Evolutionary conservation across 2,329 filamentous ascomycete species (phyloP), one percentile per base, ranked within the genome.

Genomic region (Bimuria novae-zelandiae): DNA sequence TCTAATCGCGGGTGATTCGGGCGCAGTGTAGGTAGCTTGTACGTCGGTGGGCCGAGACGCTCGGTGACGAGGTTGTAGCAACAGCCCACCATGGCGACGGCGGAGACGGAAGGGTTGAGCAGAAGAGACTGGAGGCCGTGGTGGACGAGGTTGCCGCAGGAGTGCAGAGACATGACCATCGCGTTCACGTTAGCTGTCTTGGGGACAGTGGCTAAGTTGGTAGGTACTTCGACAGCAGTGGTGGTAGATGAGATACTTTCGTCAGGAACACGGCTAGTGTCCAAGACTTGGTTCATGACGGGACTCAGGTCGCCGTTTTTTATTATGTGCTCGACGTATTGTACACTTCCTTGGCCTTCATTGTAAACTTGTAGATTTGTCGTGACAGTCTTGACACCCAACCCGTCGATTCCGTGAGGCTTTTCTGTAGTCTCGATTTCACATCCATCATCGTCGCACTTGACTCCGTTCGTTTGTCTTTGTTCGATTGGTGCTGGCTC

Each of bases 21-120:
- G 7, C 92, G 87, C 30, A 93, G 82, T 43, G 85, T 84, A 1
- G 91, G 88, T 17, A 90, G 82, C 72, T 97, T 96, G 79, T 90
- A 93, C 0, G 90, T 92, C 16, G 91, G 89, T 1, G 92, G 90
- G 0, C 90, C 90, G 11, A 97, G 83, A 52, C 90, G 86, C 75
- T 97, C 94, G 0, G 93, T 97, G 62, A 97, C 79, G 5, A 97
- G 84, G 66, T 99, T 99, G 80, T 99, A 97, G 80, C 94, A 99
- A 79, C 94, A 99, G 41, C 94, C 94, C 55, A 99, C 91, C 70
- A 99, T 92, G 52, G 93, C 93, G 19, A 97, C 88, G n/a, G 92
- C 91, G 27, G 86, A 85, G 50, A 97, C 92, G 4, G 86, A 84
- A 0, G 89, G 88, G 69, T 97, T 97, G 52, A 95, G 77, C 1